Evolutionary conservation across 2,329 filamentous ascomycete species (phyloP).

Genomic region (Fusarium sp.): DNA sequence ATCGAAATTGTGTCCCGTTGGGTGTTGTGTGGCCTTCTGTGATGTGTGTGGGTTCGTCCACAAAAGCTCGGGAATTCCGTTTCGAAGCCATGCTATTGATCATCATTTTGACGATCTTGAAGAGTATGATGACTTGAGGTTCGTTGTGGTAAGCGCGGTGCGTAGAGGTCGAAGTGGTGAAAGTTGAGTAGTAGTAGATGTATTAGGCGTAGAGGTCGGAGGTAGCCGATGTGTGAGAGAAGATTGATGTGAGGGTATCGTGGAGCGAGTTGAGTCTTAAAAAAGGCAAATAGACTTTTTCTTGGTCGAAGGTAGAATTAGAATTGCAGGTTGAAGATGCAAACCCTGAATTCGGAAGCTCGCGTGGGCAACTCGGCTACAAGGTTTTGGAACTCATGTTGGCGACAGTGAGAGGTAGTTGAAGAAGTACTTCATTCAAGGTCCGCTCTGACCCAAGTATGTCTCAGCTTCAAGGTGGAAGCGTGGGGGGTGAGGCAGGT

Average conservation of each 20-base stretch:
- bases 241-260: constrained; percentile 8
- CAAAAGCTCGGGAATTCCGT: constrained; percentile 38
- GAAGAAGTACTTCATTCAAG: constrained; percentile 42
- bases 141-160: background rate
- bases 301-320: background rate
- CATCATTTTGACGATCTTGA: background rate
- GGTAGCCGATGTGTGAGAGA: constrained; percentile 19
- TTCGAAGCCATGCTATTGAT: constrained; percentile 39
- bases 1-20: constrained; percentile 40
- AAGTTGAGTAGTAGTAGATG: background rate
- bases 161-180: background rate
- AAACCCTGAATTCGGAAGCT: constrained; percentile 38
- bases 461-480: constrained; percentile 34
- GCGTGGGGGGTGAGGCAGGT: constrained; percentile 41
- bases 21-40: constrained; percentile 24
- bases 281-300: constrained; percentile 22
- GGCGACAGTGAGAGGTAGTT: constrained; percentile 38
- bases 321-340: constrained; percentile 29
- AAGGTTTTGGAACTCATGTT: constrained; percentile 43
- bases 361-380: constrained; percentile 40
- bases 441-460: constrained; percentile 4
- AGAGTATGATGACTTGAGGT: background rate
- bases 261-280: constrained; percentile 12
- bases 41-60: constrained; percentile 32
- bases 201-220: background rate